Conservation (phyloP, 176 grass and related monocot species). For the Carex parvula region DNA sequence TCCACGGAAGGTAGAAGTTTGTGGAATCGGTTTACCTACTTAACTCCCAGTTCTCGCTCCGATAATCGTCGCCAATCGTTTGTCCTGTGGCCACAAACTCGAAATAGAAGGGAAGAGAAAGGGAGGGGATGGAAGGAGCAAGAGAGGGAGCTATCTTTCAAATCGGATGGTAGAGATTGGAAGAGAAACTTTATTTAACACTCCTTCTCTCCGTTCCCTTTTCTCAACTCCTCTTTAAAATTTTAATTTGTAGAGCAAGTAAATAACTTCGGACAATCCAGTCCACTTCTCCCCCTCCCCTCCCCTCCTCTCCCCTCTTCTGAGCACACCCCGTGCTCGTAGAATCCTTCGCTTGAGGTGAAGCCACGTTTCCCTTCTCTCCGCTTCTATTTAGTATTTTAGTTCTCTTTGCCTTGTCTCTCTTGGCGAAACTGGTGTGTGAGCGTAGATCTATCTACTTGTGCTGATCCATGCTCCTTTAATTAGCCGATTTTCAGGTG, state of each 20-base stretch:
- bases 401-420: neutral
- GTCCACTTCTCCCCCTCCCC: too few relatives aligned
- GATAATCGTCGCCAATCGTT: constrained; percentile 2
- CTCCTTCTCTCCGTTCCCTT: too few relatives aligned
- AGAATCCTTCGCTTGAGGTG: constrained; percentile 14
- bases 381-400: neutral
- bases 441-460: neutral
- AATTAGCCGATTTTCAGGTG: constrained; percentile 7
- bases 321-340: neutral
- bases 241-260: too few relatives aligned
- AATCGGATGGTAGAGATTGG: too few relatives aligned
- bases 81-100: neutral
- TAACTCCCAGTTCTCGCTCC: neutral
- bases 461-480: neutral
- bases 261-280: too few relatives aligned
- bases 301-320: too few relatives aligned
- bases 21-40: neutral
- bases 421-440: neutral
- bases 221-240: too few relatives aligned
- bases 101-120: too few relatives aligned
- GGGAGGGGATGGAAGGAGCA: too few relatives aligned
- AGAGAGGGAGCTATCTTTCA: too few relatives aligned
- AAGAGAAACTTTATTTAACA: too few relatives aligned
- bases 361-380: constrained; percentile 13
- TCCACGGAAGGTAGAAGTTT: neutral